Evolutionary conservation across 2,329 filamentous ascomycete species (phyloP), one percentile per base, ranked within the genome.

Genomic region (Trichoderma endophyticum): DNA sequence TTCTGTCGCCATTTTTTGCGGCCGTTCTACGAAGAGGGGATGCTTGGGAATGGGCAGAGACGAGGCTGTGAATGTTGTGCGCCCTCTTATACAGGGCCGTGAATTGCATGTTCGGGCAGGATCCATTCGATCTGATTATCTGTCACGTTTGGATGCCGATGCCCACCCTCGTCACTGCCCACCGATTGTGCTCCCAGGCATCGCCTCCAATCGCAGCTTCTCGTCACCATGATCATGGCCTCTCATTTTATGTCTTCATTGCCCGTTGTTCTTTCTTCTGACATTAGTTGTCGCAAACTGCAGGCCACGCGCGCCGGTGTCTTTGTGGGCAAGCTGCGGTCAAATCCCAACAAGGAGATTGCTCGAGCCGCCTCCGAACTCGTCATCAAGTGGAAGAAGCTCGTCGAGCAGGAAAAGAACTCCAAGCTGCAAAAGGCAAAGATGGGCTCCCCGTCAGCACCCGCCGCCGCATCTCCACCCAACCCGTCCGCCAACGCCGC

Each of bases 221-320:
- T 60, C 39, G 21, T 34, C 59, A 61, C 21, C 21, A 36, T 51
- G 11, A 15, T 14, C 14, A 12, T 4, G 14, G 26, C 24, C 30
- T 26, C 6, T n/a, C 21, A 15, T 12, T 51, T 12, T 5, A 48
- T 56, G 24, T 63, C n/a, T 59, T 32, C 34, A 43, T 65, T 18
- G 14, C 26, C 48, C 26, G 11, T 21, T 21, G 21, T 51, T 24
- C 28, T 62, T 71, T 34, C 28, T 18, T 62, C 66, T 70, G 21
- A 70, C 57, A 62, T 54, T n/a, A 54, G 21, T 59, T 36, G 66
- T 70, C 66, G 66, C 66, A 70, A 18, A 43, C 51, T 61, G 69
- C 73, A 92, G 90, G 87, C 92, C 56, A 98, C 95, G n/a, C 93
- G 92, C 77, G 95, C 97, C 66, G 96, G 96, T 77, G 91, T 97